These are phyloP conservation scores for Jimgerdemannia lactiflua DNA, from an alignment of 192 early-diverging fungal genomes.

Conservation along the genomic window DNA sequence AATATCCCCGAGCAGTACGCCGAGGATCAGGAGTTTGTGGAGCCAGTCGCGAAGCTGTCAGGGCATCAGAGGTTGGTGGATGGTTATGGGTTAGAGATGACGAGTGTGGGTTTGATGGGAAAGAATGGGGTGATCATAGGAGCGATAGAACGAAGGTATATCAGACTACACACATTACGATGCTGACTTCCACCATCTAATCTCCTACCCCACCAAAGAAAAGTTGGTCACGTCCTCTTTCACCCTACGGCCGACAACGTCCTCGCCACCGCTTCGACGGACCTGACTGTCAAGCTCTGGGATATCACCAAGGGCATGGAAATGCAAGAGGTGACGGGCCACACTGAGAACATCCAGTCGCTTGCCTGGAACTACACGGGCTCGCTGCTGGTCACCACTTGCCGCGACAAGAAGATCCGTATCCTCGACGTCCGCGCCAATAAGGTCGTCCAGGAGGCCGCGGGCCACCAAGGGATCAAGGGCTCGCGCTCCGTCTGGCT, in stretches of 20 bases:
- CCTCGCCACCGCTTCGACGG: slow-evolving; percentile 84
- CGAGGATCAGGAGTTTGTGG: slow-evolving; percentile 71
- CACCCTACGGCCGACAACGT: slow-evolving; percentile 96
- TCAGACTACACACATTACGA: not conserved
- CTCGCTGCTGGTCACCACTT: slow-evolving; percentile 80
- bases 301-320: slow-evolving; percentile 85
- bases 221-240: slow-evolving; percentile 99
- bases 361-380: slow-evolving; percentile 90
- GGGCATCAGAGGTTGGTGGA: slow-evolving; percentile 74
- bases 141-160: too few relatives aligned
- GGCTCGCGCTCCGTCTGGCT: slow-evolving; percentile 93
- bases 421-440: slow-evolving; percentile 91
- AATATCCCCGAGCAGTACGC: slow-evolving; percentile 78
- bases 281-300: slow-evolving; percentile 90
- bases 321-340: slow-evolving; percentile 75
- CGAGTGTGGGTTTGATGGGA: not conserved
- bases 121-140: not conserved
- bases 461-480: slow-evolving; percentile 95
- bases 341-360: slow-evolving; percentile 90
- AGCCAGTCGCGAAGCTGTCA: slow-evolving; percentile 75
- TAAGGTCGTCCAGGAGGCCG: slow-evolving; percentile 73
- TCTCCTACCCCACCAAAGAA: slow-evolving; percentile 32
- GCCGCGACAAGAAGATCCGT: slow-evolving; percentile 95
- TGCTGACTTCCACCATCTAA: not conserved
- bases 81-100: not conserved